These are phyloP conservation scores for Aspergillus tubingensis DNA, from an alignment of 2,329 filamentous ascomycete species.

Conservation along the genomic window DNA sequence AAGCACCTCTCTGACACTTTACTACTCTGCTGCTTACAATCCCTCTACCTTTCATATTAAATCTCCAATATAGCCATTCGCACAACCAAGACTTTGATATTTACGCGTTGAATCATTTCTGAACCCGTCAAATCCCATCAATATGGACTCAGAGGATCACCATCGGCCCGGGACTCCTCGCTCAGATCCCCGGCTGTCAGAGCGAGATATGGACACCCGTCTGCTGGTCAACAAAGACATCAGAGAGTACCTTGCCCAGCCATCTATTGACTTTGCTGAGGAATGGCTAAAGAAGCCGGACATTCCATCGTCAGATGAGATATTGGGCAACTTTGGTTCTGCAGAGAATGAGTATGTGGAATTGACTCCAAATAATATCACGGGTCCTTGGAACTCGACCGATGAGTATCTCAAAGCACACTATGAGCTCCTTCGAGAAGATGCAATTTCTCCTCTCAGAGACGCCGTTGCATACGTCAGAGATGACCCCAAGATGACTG, in stretches of 20 bases:
- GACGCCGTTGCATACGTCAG: constrained; percentile 63
- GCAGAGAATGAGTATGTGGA: constrained; percentile 31
- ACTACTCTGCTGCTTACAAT: neutral
- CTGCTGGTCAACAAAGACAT: constrained; percentile 32
- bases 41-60: neutral
- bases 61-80: neutral
- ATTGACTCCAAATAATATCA: constrained; percentile 56
- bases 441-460: constrained; percentile 69
- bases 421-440: constrained; percentile 74
- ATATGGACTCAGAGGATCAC: constrained; percentile 1
- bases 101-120: neutral
- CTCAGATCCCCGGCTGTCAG: neutral
- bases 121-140: neutral
- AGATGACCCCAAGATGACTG: constrained; percentile 55
- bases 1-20: too few species aligned
- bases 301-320: constrained; percentile 43
- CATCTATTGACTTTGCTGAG: constrained; percentile 16
- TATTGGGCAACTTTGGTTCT: constrained; percentile 31
- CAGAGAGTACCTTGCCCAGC: constrained; percentile 28
- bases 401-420: constrained; percentile 70
- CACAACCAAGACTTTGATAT: neutral
- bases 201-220: neutral
- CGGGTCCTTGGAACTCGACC: constrained; percentile 61
- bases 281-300: constrained; percentile 43
- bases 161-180: neutral